phyloP scores from a whole-genome alignment of 2,329 filamentous ascomycete genomes.

The Apiospora aurea region DNA sequence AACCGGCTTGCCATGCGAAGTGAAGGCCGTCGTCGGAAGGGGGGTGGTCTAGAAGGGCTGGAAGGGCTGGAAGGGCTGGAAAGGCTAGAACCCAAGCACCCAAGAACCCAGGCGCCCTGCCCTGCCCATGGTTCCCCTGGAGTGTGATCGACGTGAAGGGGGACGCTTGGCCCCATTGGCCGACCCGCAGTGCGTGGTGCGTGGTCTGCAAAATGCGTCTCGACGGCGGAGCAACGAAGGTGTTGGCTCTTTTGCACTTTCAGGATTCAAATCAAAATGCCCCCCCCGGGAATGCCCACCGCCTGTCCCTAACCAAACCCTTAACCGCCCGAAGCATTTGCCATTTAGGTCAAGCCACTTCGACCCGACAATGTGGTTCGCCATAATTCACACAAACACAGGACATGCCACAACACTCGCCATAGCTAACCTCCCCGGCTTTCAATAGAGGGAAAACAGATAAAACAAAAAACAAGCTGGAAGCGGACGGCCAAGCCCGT shows the following conservation, averaged over 20 bases:
- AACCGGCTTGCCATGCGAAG: not conserved
- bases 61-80: too few species aligned
- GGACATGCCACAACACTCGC: constrained; percentile 16
- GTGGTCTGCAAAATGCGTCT: constrained; percentile 11
- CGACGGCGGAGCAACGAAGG: constrained; percentile 10
- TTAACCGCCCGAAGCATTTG: not conserved
- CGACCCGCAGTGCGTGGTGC: constrained; percentile 11
- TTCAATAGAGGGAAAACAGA: not conserved
- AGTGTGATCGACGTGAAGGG: constrained; percentile 12
- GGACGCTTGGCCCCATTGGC: constrained; percentile 8
- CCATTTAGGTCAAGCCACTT: constrained; percentile 4
- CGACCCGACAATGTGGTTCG: constrained; percentile 12
- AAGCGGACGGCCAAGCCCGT: constrained; percentile 1
- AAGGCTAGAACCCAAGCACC: not conserved
- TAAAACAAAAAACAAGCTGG: not conserved
- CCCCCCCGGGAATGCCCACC: constrained; percentile 10
- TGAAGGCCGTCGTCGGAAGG: not conserved
- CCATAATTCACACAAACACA: not conserved
- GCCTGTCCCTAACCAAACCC: not conserved
- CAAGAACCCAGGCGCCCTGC: constrained; percentile 5
- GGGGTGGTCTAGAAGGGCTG: too few species aligned
- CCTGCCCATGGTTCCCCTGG: constrained; percentile 16
- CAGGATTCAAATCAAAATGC: constrained; percentile 9
- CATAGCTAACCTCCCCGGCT: constrained; percentile 6
- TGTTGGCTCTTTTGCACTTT: constrained; percentile 9